Evolutionary conservation across 306 rosid genomes (phyloP), one percentile per base, ranked within the genome.

Genomic region (Astragalus glycyphyllos): DNA sequence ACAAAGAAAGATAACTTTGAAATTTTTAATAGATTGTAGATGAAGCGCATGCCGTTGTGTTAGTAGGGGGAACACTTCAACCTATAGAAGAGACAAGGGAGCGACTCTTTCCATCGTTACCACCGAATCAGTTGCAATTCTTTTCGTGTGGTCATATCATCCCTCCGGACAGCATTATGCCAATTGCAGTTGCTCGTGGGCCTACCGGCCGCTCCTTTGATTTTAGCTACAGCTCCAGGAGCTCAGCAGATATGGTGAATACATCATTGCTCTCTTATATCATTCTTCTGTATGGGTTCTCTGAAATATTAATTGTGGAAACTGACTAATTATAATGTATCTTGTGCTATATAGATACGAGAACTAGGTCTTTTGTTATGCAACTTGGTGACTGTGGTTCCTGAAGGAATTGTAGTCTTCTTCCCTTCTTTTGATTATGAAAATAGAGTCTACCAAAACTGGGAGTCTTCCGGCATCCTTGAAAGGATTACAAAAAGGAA

Each of bases 381-480:
- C 75, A 93, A 93, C 86, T 80, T 93, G 85, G 84, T 81, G 69
- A 81, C 76, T 8, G 88, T 83, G 55, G 90, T 88, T 77, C 97
- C 92, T 3, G 92, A 93, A 86, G 97, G 98, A 84, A 84, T 90
- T 10, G 96, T 94, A 26, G 87, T 94, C 53, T 94, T 94, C 88
- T 90, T 94, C 85, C 90, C 97, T 72, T 93, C 98, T 71, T 93
- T 93, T 81, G 97, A 87, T 72, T 90, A 87, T 44, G 98, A 93
- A 86, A 88, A 74, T 54, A 83, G 79, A 74, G 88, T 93, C 46
- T 83, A 90, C 67, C 79, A 88, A 81, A 79, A 76, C 55, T 94
- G 97, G 98, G 81, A 83, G 72, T 82, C 87, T 81, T 84, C 91
- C 64, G 97, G 96, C 69, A 86, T 90, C 66, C 85, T 90, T 17